Conservation (phyloP, 2,329 filamentous ascomycete genomes). For the Sphaerulina populicola region DNA sequence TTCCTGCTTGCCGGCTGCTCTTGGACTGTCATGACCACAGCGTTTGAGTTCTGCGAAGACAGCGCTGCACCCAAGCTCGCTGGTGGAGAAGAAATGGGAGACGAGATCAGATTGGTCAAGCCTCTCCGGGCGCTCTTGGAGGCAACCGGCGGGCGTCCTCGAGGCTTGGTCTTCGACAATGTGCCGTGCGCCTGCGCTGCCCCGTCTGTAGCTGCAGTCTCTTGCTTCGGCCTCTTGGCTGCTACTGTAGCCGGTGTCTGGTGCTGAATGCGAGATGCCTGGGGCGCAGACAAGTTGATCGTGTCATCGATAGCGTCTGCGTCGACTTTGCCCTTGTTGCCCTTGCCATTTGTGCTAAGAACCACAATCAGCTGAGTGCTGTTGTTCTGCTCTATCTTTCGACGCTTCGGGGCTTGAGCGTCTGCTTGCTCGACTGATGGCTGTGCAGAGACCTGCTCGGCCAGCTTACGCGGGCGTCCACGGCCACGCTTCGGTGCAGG, state of each 20-base stretch:
- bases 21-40: neutral
- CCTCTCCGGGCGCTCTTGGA: neutral
- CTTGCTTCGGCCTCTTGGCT: conserved; percentile 56
- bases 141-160: neutral
- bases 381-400: conserved; percentile 4
- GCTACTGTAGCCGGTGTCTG: neutral
- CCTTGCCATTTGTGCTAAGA: neutral
- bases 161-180: neutral
- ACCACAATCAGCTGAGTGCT: conserved; percentile 3
- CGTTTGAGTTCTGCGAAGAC: neutral
- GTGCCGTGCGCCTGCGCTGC: neutral
- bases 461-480: neutral
- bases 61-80: neutral
- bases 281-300: neutral
- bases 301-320: conserved; percentile 1
- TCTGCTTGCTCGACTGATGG: conserved; percentile 1
- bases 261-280: neutral
- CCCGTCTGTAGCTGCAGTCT: neutral
- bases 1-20: neutral
- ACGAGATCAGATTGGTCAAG: neutral
- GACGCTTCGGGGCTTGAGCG: conserved; percentile 1
- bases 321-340: conserved; percentile 7
- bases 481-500: neutral
- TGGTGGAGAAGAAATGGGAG: neutral
- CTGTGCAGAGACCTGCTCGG: neutral